Evolutionary conservation across 1,139 yeast genomes (phyloP).

Genomic region (Yamadazyma jaroonii): DNA sequence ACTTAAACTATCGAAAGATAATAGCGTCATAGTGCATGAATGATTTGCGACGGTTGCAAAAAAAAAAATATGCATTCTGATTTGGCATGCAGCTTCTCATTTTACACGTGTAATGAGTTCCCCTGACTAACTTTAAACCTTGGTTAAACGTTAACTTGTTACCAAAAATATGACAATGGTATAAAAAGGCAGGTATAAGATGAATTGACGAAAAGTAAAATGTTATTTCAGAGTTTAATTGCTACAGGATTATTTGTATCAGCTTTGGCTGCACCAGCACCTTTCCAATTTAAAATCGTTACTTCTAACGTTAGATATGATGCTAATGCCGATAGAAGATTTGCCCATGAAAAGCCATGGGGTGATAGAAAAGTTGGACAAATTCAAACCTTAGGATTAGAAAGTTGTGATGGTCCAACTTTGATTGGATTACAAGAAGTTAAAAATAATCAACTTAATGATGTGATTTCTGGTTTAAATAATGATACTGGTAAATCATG

Average conservation of each 20-base stretch:
- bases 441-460: conserved; percentile 24
- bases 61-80: too few relatives aligned
- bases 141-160: too few relatives aligned
- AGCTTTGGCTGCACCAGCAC: conserved; percentile 4
- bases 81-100: too few relatives aligned
- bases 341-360: conserved; percentile 26
- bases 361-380: conserved; percentile 18
- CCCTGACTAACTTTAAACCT: too few relatives aligned
- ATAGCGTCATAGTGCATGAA: too few relatives aligned
- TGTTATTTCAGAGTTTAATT: conserved; percentile 1
- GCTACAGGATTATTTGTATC: neutral
- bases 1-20: too few relatives aligned
- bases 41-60: too few relatives aligned
- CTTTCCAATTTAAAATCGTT: conserved; percentile 13
- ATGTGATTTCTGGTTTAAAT: conserved; percentile 22
- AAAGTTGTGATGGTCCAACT: conserved; percentile 17
- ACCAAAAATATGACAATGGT: too few relatives aligned
- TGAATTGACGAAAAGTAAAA: neutral
- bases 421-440: conserved; percentile 33
- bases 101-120: too few relatives aligned
- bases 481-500: conserved; percentile 18
- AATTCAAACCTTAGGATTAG: conserved; percentile 13
- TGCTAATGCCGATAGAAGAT: conserved; percentile 13
- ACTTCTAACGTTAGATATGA: conserved; percentile 28
- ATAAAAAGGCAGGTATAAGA: neutral